Base-by-base conservation (phyloP, 345 rosid species). In the Gynandropsis gynandra region DNA sequence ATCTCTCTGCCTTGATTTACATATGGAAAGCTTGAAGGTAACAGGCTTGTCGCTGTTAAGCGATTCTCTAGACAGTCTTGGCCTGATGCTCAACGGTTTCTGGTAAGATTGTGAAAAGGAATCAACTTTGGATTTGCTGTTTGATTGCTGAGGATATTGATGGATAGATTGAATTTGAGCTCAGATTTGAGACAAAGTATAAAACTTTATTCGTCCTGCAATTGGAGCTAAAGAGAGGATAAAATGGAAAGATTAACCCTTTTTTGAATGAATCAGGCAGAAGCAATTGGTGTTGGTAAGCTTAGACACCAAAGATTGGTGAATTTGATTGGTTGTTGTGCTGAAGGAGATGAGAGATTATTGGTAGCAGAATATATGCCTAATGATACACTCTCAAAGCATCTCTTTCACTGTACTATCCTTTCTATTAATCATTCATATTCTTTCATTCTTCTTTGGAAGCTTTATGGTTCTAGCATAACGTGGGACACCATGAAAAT, bases 71-170 rank as follows among this genome's bases (percentile, higher is more conserved):
- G 76, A 51, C 87, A 78, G 43, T 81, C 98, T 15, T 90, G 98
- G 98, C 98, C 98, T 35, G 98, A 90, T 70, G 89, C 98, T 44
- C 76, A 78, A 10, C 98, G 87, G 64, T 90, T 90, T 71, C 77
- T 80, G 79, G 95, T 85, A 68, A 58, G 57, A 42, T 39, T 15
- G 14, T 7, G 36, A 12, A 39, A 34, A 39, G 19, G 42, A 35
- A 27, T 58, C 46, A 36, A 58, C 29, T 14, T 24, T 2, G 29
- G 29, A 24, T 24, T 37, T 37, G 3, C 8, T 37, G 41, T 33
- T 43, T 59, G 36, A 55, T 21, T 50, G 15, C 17, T 42, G n/a
- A n/a, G n/a, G n/a, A n/a, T n/a, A n/a, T n/a, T n/a, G 18, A 29
- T 29, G 24, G 7, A 27, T 19, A 9, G 42, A 18, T 16, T 17